Evolutionary conservation across 169 alveolate genomes (phyloP), one percentile per base, ranked within the genome.

Genomic region (Plasmodium billcollinsi): DNA sequence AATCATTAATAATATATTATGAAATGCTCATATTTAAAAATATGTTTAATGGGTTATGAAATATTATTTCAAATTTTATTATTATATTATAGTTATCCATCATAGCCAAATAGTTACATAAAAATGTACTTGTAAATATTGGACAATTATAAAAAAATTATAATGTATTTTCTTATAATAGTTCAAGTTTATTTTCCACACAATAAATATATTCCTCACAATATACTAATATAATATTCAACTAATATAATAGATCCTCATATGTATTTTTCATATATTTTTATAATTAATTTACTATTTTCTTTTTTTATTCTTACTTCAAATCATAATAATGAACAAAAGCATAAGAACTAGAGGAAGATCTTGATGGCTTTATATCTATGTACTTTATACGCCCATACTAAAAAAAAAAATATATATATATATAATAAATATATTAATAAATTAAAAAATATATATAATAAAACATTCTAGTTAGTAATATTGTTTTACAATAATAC

Each of bases 311-410:
- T 69, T 69, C 93, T 74, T 61, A 92, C 95, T 86, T 85, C 21
- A 52, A 15, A 52, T 89, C 85, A 26, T 43, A 89, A 65, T 80
- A 93, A 62, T 94, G 96, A 29, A 93, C 93, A 90, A 94, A 94
- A 52, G 96, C 96, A 71, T 88, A 94, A 45, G 96, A 29, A 24
- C 92, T 75, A 73, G 89, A 71, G 66, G 80, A 83, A 61, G 93
- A 62, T 70, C 92, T 83, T 54, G 94, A 89, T 54, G 62, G 65
- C 66, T 94, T 94, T 88, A 94, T 89, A 83, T 94, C 96, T 74
- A 94, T 91, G 78, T 94, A 95, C 65, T 89, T 63, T 62, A 94
- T 80, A 73, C 92, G 93, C 18, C 96, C 96, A 88, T 52, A 94
- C 96, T 94, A 90, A 24, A 90, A 3, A 71, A 54, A 43, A 56